Conservation (phyloP, 176 grass and related monocot genomes). For the Bolboschoenus planiculmis region DNA sequence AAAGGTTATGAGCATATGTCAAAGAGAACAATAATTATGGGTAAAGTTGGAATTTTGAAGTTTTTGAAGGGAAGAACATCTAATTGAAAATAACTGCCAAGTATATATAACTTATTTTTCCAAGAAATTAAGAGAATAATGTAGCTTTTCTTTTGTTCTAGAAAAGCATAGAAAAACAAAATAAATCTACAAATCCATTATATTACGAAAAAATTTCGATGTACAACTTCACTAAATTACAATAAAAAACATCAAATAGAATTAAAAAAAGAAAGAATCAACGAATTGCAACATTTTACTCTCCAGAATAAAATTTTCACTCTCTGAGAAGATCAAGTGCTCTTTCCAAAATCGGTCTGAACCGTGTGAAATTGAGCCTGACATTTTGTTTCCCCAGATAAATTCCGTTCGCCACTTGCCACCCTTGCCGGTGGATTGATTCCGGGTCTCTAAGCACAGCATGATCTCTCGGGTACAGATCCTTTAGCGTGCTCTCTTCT, state of each 20-base stretch:
- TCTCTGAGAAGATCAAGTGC: constrained; percentile 51
- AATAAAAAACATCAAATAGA: not conserved
- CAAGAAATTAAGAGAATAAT: not conserved
- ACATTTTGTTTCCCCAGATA: constrained; percentile 74
- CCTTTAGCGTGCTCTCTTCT: constrained; percentile 67
- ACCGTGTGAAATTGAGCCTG: constrained; percentile 37
- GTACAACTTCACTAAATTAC: not conserved
- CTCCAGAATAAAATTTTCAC: constrained; percentile 10
- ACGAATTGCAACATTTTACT: not conserved
- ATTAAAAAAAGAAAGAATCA: not conserved
- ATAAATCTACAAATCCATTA: not conserved
- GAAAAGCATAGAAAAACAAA: not conserved
- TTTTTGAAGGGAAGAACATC: not conserved
- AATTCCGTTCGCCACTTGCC: constrained; percentile 47
- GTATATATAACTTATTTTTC: not conserved
- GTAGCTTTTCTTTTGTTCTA: not conserved
- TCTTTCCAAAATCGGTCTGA: constrained; percentile 43
- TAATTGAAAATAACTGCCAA: not conserved
- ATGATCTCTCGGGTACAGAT: constrained; percentile 50
- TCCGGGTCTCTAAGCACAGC: constrained; percentile 46
- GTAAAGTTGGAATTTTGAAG: not conserved
- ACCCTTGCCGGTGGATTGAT: constrained; percentile 57
- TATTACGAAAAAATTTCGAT: not conserved
- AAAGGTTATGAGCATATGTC: not conserved
- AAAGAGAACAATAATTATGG: not conserved